phyloP scores from a whole-genome alignment of 2,329 filamentous ascomycete genomes.

The Coniella lustricola region DNA sequence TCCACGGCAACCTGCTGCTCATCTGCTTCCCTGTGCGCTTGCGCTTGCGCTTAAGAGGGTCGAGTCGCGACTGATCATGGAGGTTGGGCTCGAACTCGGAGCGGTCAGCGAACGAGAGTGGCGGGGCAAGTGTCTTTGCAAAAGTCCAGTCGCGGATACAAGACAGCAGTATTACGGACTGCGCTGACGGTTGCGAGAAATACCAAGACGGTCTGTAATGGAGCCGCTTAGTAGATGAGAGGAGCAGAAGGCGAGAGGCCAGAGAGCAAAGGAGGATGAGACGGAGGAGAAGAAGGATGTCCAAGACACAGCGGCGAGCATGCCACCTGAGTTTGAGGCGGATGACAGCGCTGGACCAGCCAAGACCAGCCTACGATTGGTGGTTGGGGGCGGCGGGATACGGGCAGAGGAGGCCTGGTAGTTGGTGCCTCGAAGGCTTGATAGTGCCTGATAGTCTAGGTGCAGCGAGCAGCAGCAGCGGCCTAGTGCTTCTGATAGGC shows the following conservation, averaged over 20 bases:
- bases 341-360: too few species aligned
- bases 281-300: background rate
- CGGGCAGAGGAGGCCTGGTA: too few species aligned
- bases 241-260: background rate
- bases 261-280: background rate
- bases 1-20: constrained; percentile 5
- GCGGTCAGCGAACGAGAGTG: background rate
- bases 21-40: background rate
- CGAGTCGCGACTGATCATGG: too few species aligned
- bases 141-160: too few species aligned
- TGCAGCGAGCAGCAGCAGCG: too few species aligned
- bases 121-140: background rate
- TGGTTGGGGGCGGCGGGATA: too few species aligned
- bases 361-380: too few species aligned
- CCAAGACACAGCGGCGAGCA: background rate
- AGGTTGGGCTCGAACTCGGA: background rate
- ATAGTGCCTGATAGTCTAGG: too few species aligned
- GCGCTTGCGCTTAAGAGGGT: background rate
- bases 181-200: background rate
- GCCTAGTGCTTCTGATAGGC: too few species aligned
- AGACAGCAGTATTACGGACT: constrained; percentile 8
- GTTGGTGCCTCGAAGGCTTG: too few species aligned
- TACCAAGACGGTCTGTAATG: background rate
- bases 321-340: too few species aligned
- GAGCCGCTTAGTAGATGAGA: background rate